Evolutionary conservation across 371 early-diverging fungal species (phyloP), one percentile per base, ranked within the genome.

Genomic region (Choanephora cucurbitarum): DNA sequence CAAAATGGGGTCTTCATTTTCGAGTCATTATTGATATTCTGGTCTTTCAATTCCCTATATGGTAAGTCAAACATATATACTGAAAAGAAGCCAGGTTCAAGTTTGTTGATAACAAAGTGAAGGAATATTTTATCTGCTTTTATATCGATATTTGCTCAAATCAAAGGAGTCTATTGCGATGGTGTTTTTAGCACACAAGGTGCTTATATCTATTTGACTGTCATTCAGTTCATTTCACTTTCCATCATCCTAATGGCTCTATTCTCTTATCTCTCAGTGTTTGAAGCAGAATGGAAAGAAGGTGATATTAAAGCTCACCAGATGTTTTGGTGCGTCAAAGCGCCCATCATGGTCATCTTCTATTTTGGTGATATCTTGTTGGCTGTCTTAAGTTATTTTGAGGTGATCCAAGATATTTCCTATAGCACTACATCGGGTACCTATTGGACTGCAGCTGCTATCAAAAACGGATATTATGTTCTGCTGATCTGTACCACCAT

Each of bases 311-410:
- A 52, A 4, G 76, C 76, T 1, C 79, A 79, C 44, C 74, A 74
- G 45, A 75, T 79, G 76, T 79, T 79, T 57, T 79, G 79, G 79
- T 79, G 72, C 40, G 76, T 79, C 52, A 79, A 79, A 41, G 76
- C 66, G 5, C 79, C 79, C 0, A 75, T 79, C 43, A 75, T 75
- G 79, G 58, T 70, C 9, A 75, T 75, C 14, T 79, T 79, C 31
- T 79, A 76, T 45, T 52, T 69, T 57, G 79, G 76, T 17, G 79
- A 79, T 28, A 60, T 75, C 18, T 19, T 73, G 15, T 46, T 79
- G 4, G 55, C 64, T 3, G 33, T 65, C 9, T 49, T 79, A 15
- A 53, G 55, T 3, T 66, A 66, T 3, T 60, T 63, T 18, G 21
- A 65, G 22, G 66, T 79, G 5, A 79, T 79, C 49, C 63, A 72